Evolutionary conservation across 1,139 yeast genomes (phyloP), one percentile per base, ranked within the genome.

Genomic region (Blastobotrys serpentis): DNA sequence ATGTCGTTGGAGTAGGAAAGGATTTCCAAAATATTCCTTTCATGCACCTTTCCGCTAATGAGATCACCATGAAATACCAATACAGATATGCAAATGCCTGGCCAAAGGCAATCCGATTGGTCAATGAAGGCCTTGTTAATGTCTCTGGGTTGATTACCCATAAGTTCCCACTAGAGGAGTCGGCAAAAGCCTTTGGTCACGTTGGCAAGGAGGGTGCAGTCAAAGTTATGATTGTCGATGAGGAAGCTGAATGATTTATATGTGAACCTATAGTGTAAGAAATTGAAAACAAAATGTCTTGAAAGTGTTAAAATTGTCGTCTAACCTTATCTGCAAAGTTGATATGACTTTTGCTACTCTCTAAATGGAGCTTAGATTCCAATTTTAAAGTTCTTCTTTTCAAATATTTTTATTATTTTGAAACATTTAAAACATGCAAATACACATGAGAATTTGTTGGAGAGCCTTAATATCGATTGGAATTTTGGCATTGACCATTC

Each of bases 81-180:
- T 88, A 87, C 76, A 80, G 97, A 66, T 89, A 89, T 69, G 81
- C 82, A 48, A 59, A 74, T 76, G 84, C 87, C 66, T 88, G 87
- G 73, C 76, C 78, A 57, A 80, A 83, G 42, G 81, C 94, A 1
- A 88, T 88, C 38, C 77, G 78, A 40, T 74, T 88, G 56, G 73
- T 87, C 49, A 75, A 79, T 21, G 73, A 78, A 52, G 85, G 84
- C 47, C 76, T 72, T 57, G 79, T 51, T 75, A 80, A 84, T 52
- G 84, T 81, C 51, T 81, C 78, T 52, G 73, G 77, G 44, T 74
- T 90, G 57, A 82, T 90, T 59, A 86, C 96, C 11, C 92, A 88
- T 66, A 77, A 85, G 59, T 87, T 78, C 74, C 67, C 75, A 48
- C 86, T 87, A 61, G 77, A 78, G 44, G 85, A 89, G 48, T 92